Conservation (phyloP, 179 eudicot genomes). For the Sideroxylon spinosum region DNA sequence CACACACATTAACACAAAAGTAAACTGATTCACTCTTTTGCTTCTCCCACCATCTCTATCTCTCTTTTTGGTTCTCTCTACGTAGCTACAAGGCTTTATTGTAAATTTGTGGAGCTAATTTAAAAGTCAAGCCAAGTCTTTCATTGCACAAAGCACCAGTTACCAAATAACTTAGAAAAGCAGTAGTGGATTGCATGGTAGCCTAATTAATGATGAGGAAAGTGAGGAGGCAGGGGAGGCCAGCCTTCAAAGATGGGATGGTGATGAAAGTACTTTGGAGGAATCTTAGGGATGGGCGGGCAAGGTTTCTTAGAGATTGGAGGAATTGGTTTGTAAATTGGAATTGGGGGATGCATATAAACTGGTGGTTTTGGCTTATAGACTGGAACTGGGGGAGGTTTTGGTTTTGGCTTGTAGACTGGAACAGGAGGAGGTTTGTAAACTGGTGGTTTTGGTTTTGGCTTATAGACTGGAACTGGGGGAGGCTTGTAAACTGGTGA, state of each 20-base stretch:
- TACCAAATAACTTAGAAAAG: not conserved
- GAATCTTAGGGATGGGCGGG: not conserved
- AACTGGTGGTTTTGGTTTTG: conserved; percentile 15
- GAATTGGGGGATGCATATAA: conserved; percentile 1
- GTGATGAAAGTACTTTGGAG: not conserved
- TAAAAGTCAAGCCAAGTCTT: not conserved
- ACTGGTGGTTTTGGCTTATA: conserved; percentile 9
- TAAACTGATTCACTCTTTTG: not conserved
- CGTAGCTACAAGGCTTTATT: too few relatives aligned
- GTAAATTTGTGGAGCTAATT: not conserved
- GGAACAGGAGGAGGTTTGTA: conserved; percentile 19
- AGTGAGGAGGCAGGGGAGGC: conserved; percentile 14
- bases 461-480: conserved; percentile 16
- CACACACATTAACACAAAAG: not conserved
- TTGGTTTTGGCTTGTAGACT: conserved; percentile 21
- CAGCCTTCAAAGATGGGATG: not conserved
- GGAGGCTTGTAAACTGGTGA: conserved; percentile 17
- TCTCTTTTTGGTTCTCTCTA: too few relatives aligned
- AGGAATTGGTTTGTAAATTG: conserved; percentile 14
- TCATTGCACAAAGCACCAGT: not conserved
- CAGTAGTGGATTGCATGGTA: not conserved
- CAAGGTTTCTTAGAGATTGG: not conserved
- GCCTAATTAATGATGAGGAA: not conserved
- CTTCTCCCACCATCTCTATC: too few relatives aligned
- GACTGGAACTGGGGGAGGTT: conserved; percentile 22